Evolutionary conservation across 805 yeast species (phyloP).

Genomic region (Candida berthetii): DNA sequence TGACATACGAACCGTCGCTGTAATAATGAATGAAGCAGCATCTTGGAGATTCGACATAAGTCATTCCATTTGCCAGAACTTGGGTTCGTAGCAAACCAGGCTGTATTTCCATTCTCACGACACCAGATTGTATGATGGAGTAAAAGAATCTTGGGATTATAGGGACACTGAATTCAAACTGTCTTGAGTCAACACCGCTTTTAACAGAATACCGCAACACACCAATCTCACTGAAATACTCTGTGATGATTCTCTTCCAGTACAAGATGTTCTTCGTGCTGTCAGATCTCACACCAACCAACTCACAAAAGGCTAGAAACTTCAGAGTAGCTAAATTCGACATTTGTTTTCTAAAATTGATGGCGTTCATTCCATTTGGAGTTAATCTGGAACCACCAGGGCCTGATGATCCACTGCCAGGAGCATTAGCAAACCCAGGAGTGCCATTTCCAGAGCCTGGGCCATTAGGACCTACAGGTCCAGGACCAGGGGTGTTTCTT

Average conservation of each 20-base stretch:
- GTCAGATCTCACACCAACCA: constrained; percentile 35
- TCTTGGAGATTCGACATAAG: constrained; percentile 47
- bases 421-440: not conserved
- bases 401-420: not conserved
- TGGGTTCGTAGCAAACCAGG: constrained; percentile 45
- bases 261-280: constrained; percentile 37
- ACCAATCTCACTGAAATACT: constrained; percentile 48
- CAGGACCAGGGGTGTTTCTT: not conserved
- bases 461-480: not conserved
- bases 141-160: constrained; percentile 61
- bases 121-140: constrained; percentile 45
- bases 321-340: constrained; percentile 46
- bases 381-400: not conserved
- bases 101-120: constrained; percentile 43
- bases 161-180: constrained; percentile 57
- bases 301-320: constrained; percentile 43
- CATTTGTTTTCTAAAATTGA: constrained; percentile 29
- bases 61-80: constrained; percentile 45
- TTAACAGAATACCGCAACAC: constrained; percentile 39
- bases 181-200: constrained; percentile 39
- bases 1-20: constrained; percentile 65
- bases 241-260: constrained; percentile 44
- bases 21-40: constrained; percentile 45
- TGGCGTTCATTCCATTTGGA: constrained; percentile 1
- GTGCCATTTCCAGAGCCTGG: not conserved